A percentile compares a stretch with the other conserved stretches of the same genome.
phyloP scores from a whole-genome alignment of 139 green algal species.

The Chlorella ohadii region DNA sequence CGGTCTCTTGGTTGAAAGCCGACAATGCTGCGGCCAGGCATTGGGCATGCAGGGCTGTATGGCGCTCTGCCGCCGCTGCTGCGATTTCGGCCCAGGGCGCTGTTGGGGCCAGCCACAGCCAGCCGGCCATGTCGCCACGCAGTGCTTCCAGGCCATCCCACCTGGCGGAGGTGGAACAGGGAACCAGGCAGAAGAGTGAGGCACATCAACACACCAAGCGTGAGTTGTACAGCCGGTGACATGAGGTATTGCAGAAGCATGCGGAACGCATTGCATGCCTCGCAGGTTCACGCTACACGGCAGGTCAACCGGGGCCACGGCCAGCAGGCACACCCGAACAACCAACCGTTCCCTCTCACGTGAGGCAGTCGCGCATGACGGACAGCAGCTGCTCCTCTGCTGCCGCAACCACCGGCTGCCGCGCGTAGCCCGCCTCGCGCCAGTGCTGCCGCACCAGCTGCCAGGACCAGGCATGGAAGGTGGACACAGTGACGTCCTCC shows the following conservation, averaged over 20 bases:
- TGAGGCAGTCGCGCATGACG: background rate
- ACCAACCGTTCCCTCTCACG: too few species aligned
- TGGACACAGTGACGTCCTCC: background rate
- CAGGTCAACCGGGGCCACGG: too few species aligned
- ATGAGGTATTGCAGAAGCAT: too few species aligned
- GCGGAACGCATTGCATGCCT: too few species aligned
- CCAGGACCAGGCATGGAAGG: conserved; percentile 12
- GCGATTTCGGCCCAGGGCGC: background rate
- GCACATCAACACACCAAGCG: too few species aligned
- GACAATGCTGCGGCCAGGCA: background rate
- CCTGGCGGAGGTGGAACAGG: background rate
- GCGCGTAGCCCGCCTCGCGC: conserved; percentile 1
- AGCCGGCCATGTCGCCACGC: background rate
- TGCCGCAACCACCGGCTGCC: background rate
- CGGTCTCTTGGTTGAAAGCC: background rate
- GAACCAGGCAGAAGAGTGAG: too few species aligned
- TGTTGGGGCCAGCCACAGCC: conserved; percentile 5
- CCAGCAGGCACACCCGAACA: too few species aligned
- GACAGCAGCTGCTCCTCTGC: conserved; percentile 15
- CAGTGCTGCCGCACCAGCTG: background rate
- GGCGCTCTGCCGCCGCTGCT: background rate
- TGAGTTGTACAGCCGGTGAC: too few species aligned
- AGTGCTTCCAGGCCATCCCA: conserved; percentile 10
- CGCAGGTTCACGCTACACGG: too few species aligned
- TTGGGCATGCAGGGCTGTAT: background rate